A percentile compares a stretch with the other conserved stretches of the same genome.
Conservation (phyloP, 257 asterid species). For the Fraxinus excelsior region DNA sequence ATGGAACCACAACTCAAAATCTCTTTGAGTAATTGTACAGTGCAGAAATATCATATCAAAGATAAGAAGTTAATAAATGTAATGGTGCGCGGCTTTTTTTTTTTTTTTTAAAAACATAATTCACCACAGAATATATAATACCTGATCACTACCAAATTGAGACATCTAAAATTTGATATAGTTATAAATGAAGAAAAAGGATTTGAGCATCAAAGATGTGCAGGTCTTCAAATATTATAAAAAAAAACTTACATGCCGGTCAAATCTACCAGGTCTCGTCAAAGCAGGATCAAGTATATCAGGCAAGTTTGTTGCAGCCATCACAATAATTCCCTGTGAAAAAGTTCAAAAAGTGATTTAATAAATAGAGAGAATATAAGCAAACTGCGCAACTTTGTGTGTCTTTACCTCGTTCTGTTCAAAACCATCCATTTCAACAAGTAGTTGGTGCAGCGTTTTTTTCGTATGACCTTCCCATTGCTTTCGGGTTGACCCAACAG, state of each 20-base stretch:
- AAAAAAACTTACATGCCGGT: constrained; percentile 84
- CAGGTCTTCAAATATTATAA: constrained; percentile 18
- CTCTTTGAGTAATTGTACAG: background rate
- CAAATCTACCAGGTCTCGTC: constrained; percentile 99
- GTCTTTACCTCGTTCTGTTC: constrained; percentile 89
- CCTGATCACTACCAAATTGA: background rate
- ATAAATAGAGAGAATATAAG: background rate
- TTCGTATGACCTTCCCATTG: constrained; percentile 99
- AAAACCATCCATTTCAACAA: constrained; percentile 99
- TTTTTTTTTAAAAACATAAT: background rate
- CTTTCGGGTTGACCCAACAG: constrained; percentile 96
- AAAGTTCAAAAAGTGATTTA: background rate
- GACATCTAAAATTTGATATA: background rate
- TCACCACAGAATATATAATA: background rate
- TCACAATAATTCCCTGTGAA: constrained; percentile 82
- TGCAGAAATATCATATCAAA: background rate
- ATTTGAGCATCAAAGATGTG: constrained; percentile 4
- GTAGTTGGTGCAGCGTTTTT: constrained; percentile 94
- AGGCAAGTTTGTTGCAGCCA: constrained; percentile 98
- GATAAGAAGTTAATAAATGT: background rate
- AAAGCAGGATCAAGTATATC: constrained; percentile 98
- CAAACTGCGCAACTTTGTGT: background rate
- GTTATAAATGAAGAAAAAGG: background rate
- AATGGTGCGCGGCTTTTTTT: background rate
- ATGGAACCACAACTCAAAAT: background rate